Percentiles rank a stretch among this genome's conserved stretches.
phyloP scores from a whole-genome alignment of 768 basidiomycete genomes.

The Paxillus ammoniavirescens region DNA sequence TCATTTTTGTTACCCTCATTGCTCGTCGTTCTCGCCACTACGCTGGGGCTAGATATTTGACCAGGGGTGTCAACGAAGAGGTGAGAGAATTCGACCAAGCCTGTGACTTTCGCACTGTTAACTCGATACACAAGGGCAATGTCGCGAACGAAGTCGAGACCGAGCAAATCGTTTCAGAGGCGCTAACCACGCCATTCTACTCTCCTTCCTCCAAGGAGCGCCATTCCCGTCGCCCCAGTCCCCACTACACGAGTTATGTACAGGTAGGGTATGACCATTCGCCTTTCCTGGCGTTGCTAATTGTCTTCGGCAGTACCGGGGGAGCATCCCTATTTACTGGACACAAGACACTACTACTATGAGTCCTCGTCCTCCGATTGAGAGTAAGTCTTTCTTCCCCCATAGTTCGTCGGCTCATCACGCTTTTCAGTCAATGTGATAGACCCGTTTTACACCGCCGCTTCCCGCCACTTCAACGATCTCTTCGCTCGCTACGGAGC shows the following conservation, averaged over 20 bases:
- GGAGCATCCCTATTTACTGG: conserved; percentile 97
- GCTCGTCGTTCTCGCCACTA: conserved; percentile 92
- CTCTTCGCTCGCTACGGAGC: conserved; percentile 87
- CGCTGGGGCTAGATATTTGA: conserved; percentile 93
- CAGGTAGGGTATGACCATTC: conserved; percentile 48
- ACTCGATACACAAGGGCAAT: conserved; percentile 62
- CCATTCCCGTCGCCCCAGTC: conserved; percentile 58
- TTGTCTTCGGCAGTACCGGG: conserved; percentile 63
- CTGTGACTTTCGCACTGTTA: not conserved
- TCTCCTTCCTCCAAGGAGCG: conserved; percentile 47
- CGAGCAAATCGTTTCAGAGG: conserved; percentile 94
- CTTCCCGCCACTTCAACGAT: conserved; percentile 90
- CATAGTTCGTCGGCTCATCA: conserved; percentile 4
- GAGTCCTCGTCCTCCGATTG: conserved; percentile 92
- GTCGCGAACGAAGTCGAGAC: conserved; percentile 99
- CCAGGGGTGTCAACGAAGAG: conserved; percentile 92
- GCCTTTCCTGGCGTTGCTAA: not conserved
- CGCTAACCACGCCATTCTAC: conserved; percentile 86
- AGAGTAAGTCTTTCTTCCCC: conserved; percentile 57
- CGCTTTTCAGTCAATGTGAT: conserved; percentile 72
- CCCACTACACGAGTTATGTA: conserved; percentile 93
- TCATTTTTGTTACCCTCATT: conserved; percentile 92
- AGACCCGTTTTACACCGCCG: conserved; percentile 94
- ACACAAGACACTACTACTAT: conserved; percentile 90
- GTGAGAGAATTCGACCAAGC: conserved; percentile 36